Conservation (phyloP, 768 basidiomycete genomes). For the Termitomyces eurrhizus region DNA sequence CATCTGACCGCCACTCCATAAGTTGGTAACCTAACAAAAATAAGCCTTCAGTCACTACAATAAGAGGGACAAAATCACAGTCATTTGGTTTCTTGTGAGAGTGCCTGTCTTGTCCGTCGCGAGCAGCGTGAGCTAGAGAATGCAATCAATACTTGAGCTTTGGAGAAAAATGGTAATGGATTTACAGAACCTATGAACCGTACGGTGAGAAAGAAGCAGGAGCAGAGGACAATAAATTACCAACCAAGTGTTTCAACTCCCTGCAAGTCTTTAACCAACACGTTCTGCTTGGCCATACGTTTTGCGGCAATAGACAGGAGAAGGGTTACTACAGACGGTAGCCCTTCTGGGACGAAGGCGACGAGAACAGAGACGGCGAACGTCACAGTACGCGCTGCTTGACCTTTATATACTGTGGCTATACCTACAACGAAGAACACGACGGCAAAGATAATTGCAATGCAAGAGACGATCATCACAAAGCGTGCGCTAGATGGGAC, state of each 20-base stretch:
- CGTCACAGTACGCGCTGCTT: conserved; percentile 55
- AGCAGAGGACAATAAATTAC: conserved; percentile 30
- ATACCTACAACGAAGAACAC: conserved; percentile 66
- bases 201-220: conserved; percentile 24
- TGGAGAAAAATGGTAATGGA: background rate
- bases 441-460: conserved; percentile 58
- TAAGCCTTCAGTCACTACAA: background rate
- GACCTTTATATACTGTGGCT: conserved; percentile 61
- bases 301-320: conserved; percentile 67
- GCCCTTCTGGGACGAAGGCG: conserved; percentile 59
- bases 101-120: conserved; percentile 76
- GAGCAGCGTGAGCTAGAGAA: conserved; percentile 51
- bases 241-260: conserved; percentile 68
- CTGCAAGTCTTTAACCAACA: conserved; percentile 71
- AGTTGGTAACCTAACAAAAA: conserved; percentile 46
- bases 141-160: conserved; percentile 8
- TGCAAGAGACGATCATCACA: conserved; percentile 56
- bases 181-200: conserved; percentile 33
- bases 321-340: conserved; percentile 66
- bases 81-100: conserved; percentile 70
- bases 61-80: conserved; percentile 28
- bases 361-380: conserved; percentile 60
- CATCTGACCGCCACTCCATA: conserved; percentile 64
- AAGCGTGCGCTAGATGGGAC: conserved; percentile 43
- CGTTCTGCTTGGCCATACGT: conserved; percentile 67